Percentiles rank a stretch among this genome's conserved stretches.
phyloP scores from a whole-genome alignment of 768 basidiomycete genomes.

The Galerina sulciceps region DNA sequence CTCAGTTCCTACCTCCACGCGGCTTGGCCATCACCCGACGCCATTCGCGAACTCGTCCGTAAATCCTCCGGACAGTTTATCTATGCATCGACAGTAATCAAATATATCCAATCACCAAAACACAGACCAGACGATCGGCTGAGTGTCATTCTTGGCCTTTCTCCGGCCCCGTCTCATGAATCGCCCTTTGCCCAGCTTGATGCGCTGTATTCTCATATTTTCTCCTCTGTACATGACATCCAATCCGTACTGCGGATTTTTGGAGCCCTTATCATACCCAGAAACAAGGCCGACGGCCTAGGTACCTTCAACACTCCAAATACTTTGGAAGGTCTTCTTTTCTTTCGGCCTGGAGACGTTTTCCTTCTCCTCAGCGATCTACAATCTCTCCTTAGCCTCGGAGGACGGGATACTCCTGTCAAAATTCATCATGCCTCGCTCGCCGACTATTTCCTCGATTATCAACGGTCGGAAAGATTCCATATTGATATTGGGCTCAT shows the following conservation, averaged over 20 bases:
- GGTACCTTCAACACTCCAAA: constrained; percentile 10
- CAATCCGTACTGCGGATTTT: constrained; percentile 7
- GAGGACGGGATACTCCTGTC: constrained; percentile 2
- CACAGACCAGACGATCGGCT: constrained; percentile 18
- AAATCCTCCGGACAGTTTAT: constrained; percentile 25
- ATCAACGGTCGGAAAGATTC: constrained; percentile 12
- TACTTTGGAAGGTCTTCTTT: constrained; percentile 11
- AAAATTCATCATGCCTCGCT: constrained; percentile 19
- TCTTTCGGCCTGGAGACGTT: constrained; percentile 14
- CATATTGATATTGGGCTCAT: constrained; percentile 9
- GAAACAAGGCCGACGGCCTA: constrained; percentile 3
- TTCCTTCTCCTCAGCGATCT: constrained; percentile 13
- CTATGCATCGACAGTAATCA: constrained; percentile 23
- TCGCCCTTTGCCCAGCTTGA: constrained; percentile 20
- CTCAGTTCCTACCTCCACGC: constrained; percentile 5
- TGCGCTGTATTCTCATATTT: constrained; percentile 19
- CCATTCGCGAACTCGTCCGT: constrained; percentile 11
- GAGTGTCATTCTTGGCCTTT: constrained; percentile 14
- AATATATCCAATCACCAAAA: constrained; percentile 18
- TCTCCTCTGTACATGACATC: constrained; percentile 14
- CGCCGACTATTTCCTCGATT: constrained; percentile 19
- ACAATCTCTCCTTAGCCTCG: constrained; percentile 12
- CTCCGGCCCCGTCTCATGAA: constrained; percentile 4
- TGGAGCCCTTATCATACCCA: constrained; percentile 9
- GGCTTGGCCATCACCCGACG: constrained; percentile 14